These are phyloP conservation scores for Crotalaria pallida DNA, from an alignment of 306 rosid genomes.

Conservation along the genomic window DNA sequence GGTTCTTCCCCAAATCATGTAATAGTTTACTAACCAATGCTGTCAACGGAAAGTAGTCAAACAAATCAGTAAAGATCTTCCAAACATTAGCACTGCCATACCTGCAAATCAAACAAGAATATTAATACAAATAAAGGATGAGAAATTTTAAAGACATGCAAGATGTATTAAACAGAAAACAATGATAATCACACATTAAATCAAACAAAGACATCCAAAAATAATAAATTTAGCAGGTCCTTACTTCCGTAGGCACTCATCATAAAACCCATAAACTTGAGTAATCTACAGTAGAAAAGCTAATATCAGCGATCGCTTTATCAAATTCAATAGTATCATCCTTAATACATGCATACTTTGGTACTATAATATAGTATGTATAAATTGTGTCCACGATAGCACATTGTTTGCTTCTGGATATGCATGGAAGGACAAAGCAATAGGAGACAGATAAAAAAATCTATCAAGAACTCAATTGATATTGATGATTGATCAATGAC, in stretches of 20 bases:
- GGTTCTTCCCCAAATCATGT: neutral
- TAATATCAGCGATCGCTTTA: neutral
- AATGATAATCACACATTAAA: neutral
- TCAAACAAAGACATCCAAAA: neutral
- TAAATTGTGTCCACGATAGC: neutral
- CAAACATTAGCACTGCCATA: constrained; percentile 93
- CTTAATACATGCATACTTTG: neutral
- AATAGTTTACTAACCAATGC: constrained; percentile 70
- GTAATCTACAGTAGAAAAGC: no score
- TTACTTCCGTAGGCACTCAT: constrained; percentile 91
- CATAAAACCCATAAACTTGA: constrained; percentile 94
- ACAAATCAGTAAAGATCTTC: no score
- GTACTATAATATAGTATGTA: neutral
- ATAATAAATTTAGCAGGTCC: constrained; percentile 31
- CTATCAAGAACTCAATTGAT: neutral
- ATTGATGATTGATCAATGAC: neutral
- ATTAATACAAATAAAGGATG: neutral
- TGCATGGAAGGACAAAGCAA: neutral
- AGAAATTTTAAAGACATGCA: neutral
- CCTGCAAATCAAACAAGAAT: constrained; percentile 46
- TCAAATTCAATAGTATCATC: neutral
- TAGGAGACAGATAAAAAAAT: neutral
- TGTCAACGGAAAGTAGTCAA: constrained; percentile 94
- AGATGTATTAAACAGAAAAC: neutral
- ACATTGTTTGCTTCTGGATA: neutral